Conservation (phyloP, 2,329 filamentous ascomycete genomes). For the Berkeleyomyces basicola region DNA sequence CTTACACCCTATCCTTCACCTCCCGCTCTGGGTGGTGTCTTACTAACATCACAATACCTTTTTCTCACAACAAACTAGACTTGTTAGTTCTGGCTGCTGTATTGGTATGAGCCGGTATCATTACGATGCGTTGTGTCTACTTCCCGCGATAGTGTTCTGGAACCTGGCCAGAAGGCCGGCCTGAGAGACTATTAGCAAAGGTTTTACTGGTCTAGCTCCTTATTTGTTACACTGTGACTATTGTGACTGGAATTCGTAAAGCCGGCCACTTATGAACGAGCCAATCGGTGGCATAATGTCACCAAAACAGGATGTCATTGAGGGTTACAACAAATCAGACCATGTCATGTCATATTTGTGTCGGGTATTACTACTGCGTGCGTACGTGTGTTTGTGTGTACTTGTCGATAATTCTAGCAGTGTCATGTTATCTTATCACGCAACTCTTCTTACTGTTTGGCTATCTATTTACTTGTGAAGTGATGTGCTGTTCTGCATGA, state of each 20-base stretch:
- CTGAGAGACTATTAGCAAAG: neutral
- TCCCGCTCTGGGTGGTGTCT: too few relatives aligned
- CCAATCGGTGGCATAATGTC: neutral
- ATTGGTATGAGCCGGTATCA: too few relatives aligned
- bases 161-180: neutral
- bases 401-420: neutral
- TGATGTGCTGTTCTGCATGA: neutral
- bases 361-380: neutral
- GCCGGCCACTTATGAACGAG: neutral
- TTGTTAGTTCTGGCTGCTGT: too few relatives aligned
- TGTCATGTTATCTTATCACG: neutral
- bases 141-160: neutral
- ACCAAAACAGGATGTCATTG: neutral
- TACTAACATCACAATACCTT: too few relatives aligned
- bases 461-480: neutral
- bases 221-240: neutral
- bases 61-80: too few relatives aligned
- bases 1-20: too few relatives aligned
- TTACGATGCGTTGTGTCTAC: neutral
- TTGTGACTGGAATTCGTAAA: neutral
- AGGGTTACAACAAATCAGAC: neutral
- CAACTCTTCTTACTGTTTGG: neutral
- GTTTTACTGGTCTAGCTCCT: neutral
- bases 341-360: neutral
- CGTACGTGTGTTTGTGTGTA: neutral